A percentile compares a stretch with the other conserved stretches of the same genome.
These are phyloP conservation scores for Alternaria sp. DNA, from an alignment of 2,329 filamentous ascomycete species.

Conservation along the genomic window DNA sequence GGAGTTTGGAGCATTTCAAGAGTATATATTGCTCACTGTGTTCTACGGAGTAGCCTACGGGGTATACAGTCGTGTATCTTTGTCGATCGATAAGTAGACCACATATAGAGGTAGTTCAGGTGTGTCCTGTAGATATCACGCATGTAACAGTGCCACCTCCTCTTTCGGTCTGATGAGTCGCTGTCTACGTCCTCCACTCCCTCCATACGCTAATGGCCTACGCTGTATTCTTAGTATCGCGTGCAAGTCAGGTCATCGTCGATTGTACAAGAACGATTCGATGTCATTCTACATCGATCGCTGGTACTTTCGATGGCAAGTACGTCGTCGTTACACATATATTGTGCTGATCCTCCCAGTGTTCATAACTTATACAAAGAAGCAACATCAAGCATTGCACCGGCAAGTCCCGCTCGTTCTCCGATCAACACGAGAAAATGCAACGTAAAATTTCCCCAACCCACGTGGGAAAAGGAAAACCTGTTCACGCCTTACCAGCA, in stretches of 20 bases:
- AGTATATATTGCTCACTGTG: not conserved
- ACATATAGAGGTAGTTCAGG: not conserved
- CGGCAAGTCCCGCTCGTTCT: not conserved
- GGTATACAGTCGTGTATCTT: not conserved
- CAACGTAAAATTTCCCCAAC: not conserved
- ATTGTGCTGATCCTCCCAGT: not conserved
- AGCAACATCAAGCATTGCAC: not conserved
- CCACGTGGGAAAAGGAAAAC: constrained; percentile 3
- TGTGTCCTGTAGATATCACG: not conserved
- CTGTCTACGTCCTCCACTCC: not conserved
- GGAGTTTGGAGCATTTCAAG: constrained; percentile 3
- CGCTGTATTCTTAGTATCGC: not conserved
- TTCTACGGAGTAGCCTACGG: not conserved
- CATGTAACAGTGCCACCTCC: not conserved
- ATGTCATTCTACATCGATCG: not conserved
- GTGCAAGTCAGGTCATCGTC: not conserved
- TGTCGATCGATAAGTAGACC: not conserved
- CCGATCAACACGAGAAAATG: not conserved
- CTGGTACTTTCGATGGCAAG: not conserved
- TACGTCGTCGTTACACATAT: not conserved
- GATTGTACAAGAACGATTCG: not conserved
- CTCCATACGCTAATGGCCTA: not conserved
- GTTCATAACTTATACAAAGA: not conserved
- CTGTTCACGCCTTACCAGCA: not conserved
- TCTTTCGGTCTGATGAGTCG: not conserved